phyloP scores from a whole-genome alignment of 164 flowering plant genomes.

The Berberis vulgaris region DNA sequence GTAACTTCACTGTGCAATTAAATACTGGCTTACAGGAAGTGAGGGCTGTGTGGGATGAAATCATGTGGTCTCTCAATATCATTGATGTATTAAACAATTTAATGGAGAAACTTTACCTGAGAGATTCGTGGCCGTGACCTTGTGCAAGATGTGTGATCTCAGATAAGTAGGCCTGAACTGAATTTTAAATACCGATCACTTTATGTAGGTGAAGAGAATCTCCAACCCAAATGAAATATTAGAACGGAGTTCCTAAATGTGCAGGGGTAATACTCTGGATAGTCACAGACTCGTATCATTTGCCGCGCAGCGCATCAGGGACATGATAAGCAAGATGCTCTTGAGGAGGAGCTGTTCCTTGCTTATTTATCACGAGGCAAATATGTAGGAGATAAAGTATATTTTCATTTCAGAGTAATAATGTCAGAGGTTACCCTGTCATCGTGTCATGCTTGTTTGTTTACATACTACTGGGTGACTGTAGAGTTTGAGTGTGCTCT shows the following conservation, averaged over 20 bases:
- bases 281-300: constrained; percentile 81
- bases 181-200: not conserved
- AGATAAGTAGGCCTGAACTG: too few species aligned
- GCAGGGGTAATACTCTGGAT: constrained; percentile 84
- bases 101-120: too few species aligned
- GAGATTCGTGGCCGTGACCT: constrained; percentile 27
- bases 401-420: not conserved
- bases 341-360: constrained; percentile 67
- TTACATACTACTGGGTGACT: not conserved
- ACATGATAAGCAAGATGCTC: constrained; percentile 70
- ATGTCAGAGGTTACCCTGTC: not conserved
- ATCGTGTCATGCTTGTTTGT: too few species aligned
- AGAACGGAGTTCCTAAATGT: constrained; percentile 6
- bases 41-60: too few species aligned
- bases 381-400: constrained; percentile 60
- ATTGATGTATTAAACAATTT: too few species aligned
- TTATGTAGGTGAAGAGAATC: not conserved
- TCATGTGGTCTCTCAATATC: too few species aligned
- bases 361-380: constrained; percentile 83
- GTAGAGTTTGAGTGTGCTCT: not conserved
- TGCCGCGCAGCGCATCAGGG: constrained; percentile 55
- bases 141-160: too few species aligned
- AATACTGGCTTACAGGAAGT: too few species aligned
- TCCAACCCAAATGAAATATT: not conserved
- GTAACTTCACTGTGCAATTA: too few species aligned